Evolutionary conservation across 257 asterid species (phyloP).

Genomic region (Nicotiana undulata): DNA sequence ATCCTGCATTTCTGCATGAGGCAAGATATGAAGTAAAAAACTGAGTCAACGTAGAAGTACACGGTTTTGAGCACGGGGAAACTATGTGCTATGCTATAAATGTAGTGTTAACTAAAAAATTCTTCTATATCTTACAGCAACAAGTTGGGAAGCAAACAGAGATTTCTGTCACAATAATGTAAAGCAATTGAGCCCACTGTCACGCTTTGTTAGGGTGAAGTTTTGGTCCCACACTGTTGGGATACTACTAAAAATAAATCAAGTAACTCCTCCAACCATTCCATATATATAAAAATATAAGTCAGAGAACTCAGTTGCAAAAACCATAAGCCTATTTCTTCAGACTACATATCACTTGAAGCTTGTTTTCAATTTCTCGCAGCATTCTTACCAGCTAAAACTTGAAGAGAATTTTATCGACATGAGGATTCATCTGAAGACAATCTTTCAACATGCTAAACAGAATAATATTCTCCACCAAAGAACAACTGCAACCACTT

Average conservation of each 20-base stretch:
- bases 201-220: background rate
- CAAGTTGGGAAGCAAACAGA: background rate
- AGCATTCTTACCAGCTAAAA: background rate
- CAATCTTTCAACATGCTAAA: background rate
- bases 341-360: background rate
- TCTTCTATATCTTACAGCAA: background rate
- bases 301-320: background rate
- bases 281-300: background rate
- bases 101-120: background rate
- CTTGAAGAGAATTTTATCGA: background rate
- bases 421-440: constrained; percentile 6
- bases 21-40: background rate
- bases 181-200: background rate
- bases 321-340: background rate
- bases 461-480: background rate
- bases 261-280: background rate
- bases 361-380: background rate
- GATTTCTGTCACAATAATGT: background rate
- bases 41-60: background rate
- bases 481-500: background rate
- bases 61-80: background rate
- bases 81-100: background rate
- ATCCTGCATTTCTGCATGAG: no score
- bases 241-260: background rate
- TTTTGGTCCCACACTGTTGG: background rate